Evolutionary conservation across 2,329 filamentous ascomycete genomes (phyloP).

Genomic region (Apiospora pterosperma): DNA sequence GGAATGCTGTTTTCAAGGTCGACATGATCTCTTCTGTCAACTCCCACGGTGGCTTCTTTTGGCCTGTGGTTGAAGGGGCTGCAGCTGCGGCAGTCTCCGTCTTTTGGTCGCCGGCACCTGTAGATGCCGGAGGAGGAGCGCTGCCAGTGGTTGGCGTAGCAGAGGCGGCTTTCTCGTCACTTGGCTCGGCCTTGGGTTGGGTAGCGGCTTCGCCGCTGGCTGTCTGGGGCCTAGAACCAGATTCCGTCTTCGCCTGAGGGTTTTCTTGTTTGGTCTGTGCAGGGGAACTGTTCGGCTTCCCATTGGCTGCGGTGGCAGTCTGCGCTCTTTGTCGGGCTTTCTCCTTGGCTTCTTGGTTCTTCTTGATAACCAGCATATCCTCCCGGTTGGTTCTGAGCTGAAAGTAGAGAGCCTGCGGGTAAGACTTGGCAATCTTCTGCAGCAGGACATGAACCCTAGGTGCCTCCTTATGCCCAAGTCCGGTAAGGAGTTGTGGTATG

Average conservation of each 20-base stretch:
- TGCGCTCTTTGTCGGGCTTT: constrained; percentile 51
- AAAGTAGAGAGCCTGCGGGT: constrained; percentile 95
- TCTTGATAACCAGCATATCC: constrained; percentile 90
- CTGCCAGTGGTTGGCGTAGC: constrained; percentile 14
- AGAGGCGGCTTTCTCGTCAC: constrained; percentile 28
- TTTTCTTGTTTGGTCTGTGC: constrained; percentile 52
- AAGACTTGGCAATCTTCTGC: constrained; percentile 90
- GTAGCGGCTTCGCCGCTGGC: constrained; percentile 42
- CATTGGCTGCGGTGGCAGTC: constrained; percentile 38
- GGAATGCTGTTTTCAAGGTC: constrained; percentile 94
- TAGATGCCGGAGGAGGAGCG: not conserved
- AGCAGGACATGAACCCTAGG: constrained; percentile 82
- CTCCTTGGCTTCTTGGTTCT: constrained; percentile 76
- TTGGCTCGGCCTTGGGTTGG: constrained; percentile 42
- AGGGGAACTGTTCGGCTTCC: constrained; percentile 44
- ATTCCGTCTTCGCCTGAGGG: constrained; percentile 37
- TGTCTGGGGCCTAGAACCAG: constrained; percentile 46
- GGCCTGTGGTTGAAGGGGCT: constrained; percentile 21
- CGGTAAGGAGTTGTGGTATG: constrained; percentile 92
- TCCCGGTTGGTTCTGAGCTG: constrained; percentile 89
- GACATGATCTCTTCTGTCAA: constrained; percentile 94
- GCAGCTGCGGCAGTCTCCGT: constrained; percentile 14
- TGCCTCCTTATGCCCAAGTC: constrained; percentile 87
- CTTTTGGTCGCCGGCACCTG: not conserved
- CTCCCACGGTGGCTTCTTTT: constrained; percentile 88